Evolutionary conservation across 2,329 filamentous ascomycete species (phyloP).

Genomic region (Dothiorella sarmentorum): DNA sequence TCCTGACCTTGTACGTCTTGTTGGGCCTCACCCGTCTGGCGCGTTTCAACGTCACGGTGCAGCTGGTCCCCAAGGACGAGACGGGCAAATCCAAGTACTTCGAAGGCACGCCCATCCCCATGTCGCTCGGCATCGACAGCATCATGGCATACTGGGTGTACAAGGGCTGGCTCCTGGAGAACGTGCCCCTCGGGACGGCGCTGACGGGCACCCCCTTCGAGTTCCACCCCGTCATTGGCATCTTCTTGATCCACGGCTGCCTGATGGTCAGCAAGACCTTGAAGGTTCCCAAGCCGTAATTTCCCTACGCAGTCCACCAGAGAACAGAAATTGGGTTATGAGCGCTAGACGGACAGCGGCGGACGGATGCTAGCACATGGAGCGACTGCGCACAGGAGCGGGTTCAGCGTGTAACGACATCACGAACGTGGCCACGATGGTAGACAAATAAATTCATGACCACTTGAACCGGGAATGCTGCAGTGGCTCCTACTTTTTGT

Average conservation of each 20-base stretch:
- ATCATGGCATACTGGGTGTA: conserved; percentile 89
- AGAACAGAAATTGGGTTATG: not conserved
- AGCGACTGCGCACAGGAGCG: not conserved
- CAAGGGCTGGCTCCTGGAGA: conserved; percentile 72
- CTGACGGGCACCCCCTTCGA: conserved; percentile 67
- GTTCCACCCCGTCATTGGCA: conserved; percentile 74
- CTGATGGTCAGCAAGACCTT: conserved; percentile 94
- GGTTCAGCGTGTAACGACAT: conserved; percentile 12
- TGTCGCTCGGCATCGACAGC: conserved; percentile 73
- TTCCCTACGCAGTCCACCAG: not conserved
- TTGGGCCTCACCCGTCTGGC: conserved; percentile 90
- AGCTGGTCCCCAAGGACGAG: conserved; percentile 84
- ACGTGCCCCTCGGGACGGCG: conserved; percentile 73
- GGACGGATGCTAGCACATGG: not conserved
- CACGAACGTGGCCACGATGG: conserved; percentile 12
- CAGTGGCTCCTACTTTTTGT: not conserved
- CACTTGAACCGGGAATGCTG: not conserved
- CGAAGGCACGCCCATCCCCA: conserved; percentile 94
- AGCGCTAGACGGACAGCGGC: not conserved
- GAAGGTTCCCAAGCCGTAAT: conserved; percentile 80
- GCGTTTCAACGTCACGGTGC: conserved; percentile 95
- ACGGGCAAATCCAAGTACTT: conserved; percentile 92
- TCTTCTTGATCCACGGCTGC: conserved; percentile 88
- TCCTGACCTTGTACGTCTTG: conserved; percentile 85
- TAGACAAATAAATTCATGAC: conserved; percentile 16